Evolutionary conservation across 495 filamentous ascomycete species (phyloP).

Genomic region (Aspergillus ellipticus): DNA sequence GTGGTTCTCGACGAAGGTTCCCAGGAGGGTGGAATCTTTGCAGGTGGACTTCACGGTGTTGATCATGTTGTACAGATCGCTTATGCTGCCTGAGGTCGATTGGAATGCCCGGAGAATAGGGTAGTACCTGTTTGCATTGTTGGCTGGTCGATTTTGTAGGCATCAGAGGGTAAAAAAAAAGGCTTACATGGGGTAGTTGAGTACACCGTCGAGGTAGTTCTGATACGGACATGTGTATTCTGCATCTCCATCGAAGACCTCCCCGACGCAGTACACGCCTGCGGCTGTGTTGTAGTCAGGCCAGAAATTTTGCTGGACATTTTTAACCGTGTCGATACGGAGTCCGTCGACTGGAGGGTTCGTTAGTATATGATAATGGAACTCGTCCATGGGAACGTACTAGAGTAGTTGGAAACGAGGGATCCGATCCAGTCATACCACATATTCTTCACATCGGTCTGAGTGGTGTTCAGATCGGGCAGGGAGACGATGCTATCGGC

Average conservation of each 20-base stretch:
- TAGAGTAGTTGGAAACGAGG: slow-evolving; percentile 64
- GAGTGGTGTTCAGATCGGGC: slow-evolving; percentile 64
- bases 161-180: background rate
- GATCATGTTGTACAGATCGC: slow-evolving; percentile 56
- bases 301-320: slow-evolving; percentile 72
- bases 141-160: background rate
- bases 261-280: slow-evolving; percentile 68
- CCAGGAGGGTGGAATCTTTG: slow-evolving; percentile 60
- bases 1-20: slow-evolving; percentile 78
- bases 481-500: slow-evolving; percentile 59
- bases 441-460: slow-evolving; percentile 47
- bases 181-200: slow-evolving; percentile 59
- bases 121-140: slow-evolving; percentile 37
- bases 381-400: slow-evolving; percentile 14
- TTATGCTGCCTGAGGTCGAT: slow-evolving; percentile 55
- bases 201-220: slow-evolving; percentile 51
- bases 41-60: slow-evolving; percentile 53
- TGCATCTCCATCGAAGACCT: slow-evolving; percentile 62
- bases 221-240: slow-evolving; percentile 64
- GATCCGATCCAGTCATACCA: slow-evolving; percentile 63
- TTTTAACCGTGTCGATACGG: slow-evolving; percentile 70
- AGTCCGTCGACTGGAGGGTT: slow-evolving; percentile 61
- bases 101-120: slow-evolving; percentile 60
- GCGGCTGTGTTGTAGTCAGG: slow-evolving; percentile 58
- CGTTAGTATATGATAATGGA: background rate